Conservation (phyloP, 352 stramenopile species). For the Thalassiosira delicatula region DNA sequence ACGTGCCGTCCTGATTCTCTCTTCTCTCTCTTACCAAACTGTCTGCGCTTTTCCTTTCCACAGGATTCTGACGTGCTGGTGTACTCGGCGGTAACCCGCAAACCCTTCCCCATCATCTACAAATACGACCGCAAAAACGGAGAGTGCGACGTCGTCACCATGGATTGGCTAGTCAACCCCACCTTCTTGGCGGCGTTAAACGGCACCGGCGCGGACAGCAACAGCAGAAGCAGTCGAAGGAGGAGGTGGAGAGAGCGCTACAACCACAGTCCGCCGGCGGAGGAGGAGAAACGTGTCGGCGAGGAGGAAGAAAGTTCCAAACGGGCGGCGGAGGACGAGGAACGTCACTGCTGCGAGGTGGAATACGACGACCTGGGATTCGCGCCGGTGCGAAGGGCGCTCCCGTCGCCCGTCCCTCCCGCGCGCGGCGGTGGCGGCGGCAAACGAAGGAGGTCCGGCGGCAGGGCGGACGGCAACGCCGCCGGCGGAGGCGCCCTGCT, state of each 20-base stretch:
- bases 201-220: not conserved
- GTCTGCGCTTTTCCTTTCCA: not conserved
- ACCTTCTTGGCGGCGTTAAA: conserved; percentile 24
- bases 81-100: conserved; percentile 68
- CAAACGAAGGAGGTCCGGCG: not conserved
- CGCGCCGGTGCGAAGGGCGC: conserved; percentile 40
- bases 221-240: conserved; percentile 10
- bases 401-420: conserved; percentile 25
- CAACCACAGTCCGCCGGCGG: not conserved
- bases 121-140: conserved; percentile 80
- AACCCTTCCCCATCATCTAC: conserved; percentile 79
- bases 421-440: not conserved
- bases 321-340: not conserved
- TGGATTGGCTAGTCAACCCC: conserved; percentile 78
- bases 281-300: not conserved
- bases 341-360: conserved; percentile 30
- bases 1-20: too few relatives aligned
- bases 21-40: too few relatives aligned
- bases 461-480: not conserved
- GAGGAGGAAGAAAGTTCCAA: not conserved
- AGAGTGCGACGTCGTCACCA: conserved; percentile 79
- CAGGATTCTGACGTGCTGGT: conserved; percentile 82
- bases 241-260: conserved; percentile 7
- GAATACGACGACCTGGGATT: conserved; percentile 56
- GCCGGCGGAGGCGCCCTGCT: conserved; percentile 50